Percentiles rank a stretch among this genome's conserved stretches.
Conservation (phyloP, 169 alveolate species). For the Amoebophrya sp. region DNA sequence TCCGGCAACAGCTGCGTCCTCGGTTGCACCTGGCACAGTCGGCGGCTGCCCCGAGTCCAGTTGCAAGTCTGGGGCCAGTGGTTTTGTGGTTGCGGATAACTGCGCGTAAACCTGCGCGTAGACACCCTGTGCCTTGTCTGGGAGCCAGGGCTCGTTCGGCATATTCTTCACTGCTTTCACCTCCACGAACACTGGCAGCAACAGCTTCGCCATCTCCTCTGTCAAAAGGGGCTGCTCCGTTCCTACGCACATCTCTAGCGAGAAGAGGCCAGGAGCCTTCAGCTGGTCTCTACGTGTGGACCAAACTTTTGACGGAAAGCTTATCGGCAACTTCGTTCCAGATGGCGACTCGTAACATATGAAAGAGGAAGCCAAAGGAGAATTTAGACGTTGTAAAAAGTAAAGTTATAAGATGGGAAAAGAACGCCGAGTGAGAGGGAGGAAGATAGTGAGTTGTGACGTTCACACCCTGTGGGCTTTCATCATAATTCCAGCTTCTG, state of each 20-base stretch:
- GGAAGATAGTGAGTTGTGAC: too few species aligned
- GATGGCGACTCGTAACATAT: too few species aligned
- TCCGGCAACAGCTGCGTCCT: too few species aligned
- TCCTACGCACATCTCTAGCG: not conserved
- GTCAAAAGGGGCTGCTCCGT: not conserved
- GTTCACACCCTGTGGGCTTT: too few species aligned
- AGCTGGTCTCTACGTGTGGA: not conserved
- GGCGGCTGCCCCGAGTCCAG: too few species aligned
- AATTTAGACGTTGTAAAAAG: not conserved
- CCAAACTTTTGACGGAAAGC: not conserved
- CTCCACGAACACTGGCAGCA: not conserved
- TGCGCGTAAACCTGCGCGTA: not conserved
- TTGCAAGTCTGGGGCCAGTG: too few species aligned
- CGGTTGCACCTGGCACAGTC: too few species aligned
- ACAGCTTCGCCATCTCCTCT: not conserved
- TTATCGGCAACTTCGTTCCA: too few species aligned
- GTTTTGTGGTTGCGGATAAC: too few species aligned
- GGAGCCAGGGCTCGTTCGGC: slow-evolving; percentile 27
- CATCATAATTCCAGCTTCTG: too few species aligned
- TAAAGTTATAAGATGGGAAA: not conserved
- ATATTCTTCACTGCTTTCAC: slow-evolving; percentile 5
- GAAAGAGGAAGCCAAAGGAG: too few species aligned
- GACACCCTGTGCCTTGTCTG: not conserved
- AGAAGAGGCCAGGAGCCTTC: not conserved
- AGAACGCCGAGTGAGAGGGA: too few species aligned